Evolutionary conservation across 176 grass and related monocot genomes (phyloP), one percentile per base, ranked within the genome.

Genomic region (Eleusine coracana): DNA sequence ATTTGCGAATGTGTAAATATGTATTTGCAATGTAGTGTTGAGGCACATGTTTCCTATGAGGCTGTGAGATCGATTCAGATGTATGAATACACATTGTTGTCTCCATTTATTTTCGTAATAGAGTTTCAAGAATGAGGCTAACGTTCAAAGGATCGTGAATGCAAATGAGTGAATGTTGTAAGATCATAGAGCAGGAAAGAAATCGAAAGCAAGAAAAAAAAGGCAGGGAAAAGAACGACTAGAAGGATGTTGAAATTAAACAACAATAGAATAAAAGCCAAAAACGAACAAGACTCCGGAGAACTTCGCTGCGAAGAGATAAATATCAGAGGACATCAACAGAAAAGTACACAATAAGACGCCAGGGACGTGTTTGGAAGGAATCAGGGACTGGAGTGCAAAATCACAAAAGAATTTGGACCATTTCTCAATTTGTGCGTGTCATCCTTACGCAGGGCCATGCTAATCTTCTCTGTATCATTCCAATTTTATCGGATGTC

Each of bases 401-500:
- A 10, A 82, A 25, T 25, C 0, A 0, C 3, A 37, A 82, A 73
- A 81, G 73, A 73, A 63, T 11, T 49, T 73, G 17, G 68, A 49
- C 68, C 40, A 73, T 83, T 83, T 74, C 58, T 83, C 71, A 29
- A 75, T 83, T 64, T 83, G 4, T 83, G 59, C 59, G 14, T 83
- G 59, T 83, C 70, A 83, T 66, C 81, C 58, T 51, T 66, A 44
- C 58, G 42, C 70, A 73, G 69, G 70, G 20, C 58, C 58, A 74
- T 74, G 80, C 31, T 83, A 82, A 82, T 74, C 80, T 83, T 83
- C 70, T 83, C 58, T 82, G 55, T 74, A 73, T 74, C 11, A 58
- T 74, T 83, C 44, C 29, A 83, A 83, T 83, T 34, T 83, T 83
- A 34, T 34, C 31, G 2, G 31, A 34, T 34, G 31, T 34, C 31